Evolutionary conservation across 2,329 filamentous ascomycete genomes (phyloP), one percentile per base, ranked within the genome.

Genomic region (Venturia carpophila): DNA sequence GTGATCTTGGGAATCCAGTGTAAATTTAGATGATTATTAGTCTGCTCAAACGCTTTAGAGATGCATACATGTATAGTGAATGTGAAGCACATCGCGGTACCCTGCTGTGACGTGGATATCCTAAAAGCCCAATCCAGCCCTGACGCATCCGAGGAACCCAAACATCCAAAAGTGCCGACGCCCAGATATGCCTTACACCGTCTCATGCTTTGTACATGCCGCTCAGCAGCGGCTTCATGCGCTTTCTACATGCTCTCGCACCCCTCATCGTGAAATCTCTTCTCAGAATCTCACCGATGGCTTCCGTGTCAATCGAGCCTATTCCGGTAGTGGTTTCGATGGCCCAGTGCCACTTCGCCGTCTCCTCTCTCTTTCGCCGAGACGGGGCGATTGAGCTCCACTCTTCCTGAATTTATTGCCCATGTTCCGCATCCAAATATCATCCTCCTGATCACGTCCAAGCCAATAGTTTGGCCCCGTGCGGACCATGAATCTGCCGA

Each of bases 401-500:
- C 73, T 69, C 73, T 69, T 66, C 70, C 80, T 83, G 74, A 89
- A 85, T 71, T 86, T 84, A 67, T 83, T 83, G 68, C 82, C 80
- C 69, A 87, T 79, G 11, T 81, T 83, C 60, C 83, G 81, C 71
- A 87, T 83, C 90, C 90, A 94, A 67, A 86, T 85, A 61, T 87
- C 75, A 66, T 84, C 80, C 67, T 81, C 84, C 65, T 84, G 78
- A 63, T 84, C 84, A 67, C 78, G 76, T 41, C 89, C 89, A 19
- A 96, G 79, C 92, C 92, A 97, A 78, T 95, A 97, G 66, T 81
- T 82, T 69, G 84, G 84, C 47, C 89, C 89, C 30, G 91, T 80
- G 11, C 82, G 82, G 37, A 96, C 82, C 89, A 97, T 90, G 41
- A 83, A 73, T 63, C 92, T 83, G n/a, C 92, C 92, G 13, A 95